Evolutionary conservation across 1,139 yeast genomes (phyloP), one percentile per base, ranked within the genome.

Genomic region (Hemisphaericaspora subhashii): DNA sequence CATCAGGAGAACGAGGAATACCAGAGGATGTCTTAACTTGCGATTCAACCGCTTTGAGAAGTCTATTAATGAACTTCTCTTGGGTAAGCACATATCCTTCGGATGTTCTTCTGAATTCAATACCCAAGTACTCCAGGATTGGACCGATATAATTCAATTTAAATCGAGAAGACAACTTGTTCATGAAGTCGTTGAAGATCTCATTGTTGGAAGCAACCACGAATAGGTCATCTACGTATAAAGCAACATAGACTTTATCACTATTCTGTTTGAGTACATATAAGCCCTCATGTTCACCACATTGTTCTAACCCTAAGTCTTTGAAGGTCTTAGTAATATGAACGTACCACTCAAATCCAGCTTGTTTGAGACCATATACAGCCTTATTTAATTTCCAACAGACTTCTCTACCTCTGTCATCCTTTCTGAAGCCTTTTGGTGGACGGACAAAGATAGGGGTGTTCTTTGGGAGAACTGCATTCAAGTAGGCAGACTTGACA

Each of bases 291-390:
- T 15, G n/a, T 3, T 28, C 29, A 4, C n/a, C 15, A 15, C 22
- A 20, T 26, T 28, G 29, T 11, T 21, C 28, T 12, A 38, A 36
- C 6, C 35, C 38, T 5, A 31, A 12, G 3, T 20, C n/a, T 16
- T 8, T 12, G 7, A 38, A 31, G 10, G 21, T 17, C 12, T 25
- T 22, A 11, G 13, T 30, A 5, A 40, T 12, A 16, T 15, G 23
- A 7, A 15, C 14, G 20, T 11, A 30, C 43, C 43, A 40, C 20
- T 30, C 26, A 21, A 17, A 34, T 4, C 38, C 43, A 8, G 36
- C 23, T 34, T 37, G 43, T 26, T 40, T 40, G 25, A 40, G 17
- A 3, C 43, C 43, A 40, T 40, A 40, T 2, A 40, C 21, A 5
- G 41, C 33, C 12, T 37, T 33, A 10, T 26, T 29, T 9, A 40